These are phyloP conservation scores for Cyclotella atomus DNA, from an alignment of 108 stramenopile species.

Conservation along the genomic window DNA sequence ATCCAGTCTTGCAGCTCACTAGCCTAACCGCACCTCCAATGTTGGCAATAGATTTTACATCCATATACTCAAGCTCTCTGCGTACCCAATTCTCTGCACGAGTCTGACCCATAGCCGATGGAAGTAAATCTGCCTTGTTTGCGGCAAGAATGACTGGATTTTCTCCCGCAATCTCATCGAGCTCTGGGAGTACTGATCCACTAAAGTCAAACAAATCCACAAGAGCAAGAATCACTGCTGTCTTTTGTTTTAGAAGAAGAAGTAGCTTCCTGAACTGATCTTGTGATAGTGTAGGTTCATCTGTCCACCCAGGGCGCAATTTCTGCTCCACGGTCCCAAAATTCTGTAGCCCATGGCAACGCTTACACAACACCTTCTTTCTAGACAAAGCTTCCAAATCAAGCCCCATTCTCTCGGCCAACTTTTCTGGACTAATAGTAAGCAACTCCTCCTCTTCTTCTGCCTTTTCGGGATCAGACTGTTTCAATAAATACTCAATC, in stretches of 20 bases:
- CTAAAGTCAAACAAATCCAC: conserved; percentile 92
- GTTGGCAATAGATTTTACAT: conserved; percentile 84
- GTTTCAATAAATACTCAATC: conserved; percentile 80
- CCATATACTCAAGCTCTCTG: conserved; percentile 85
- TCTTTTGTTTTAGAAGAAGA: conserved; percentile 68
- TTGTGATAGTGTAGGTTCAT: conserved; percentile 84
- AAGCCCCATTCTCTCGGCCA: conserved; percentile 74
- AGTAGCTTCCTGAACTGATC: conserved; percentile 80
- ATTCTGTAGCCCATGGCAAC: conserved; percentile 85
- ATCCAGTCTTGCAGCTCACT: conserved; percentile 87
- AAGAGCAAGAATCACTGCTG: conserved; percentile 82
- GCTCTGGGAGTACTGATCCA: conserved; percentile 84
- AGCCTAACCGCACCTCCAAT: conserved; percentile 86
- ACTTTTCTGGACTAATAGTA: conserved; percentile 64
- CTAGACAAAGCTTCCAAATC: conserved; percentile 66
- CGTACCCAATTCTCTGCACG: conserved; percentile 90
- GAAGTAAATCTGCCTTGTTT: conserved; percentile 89
- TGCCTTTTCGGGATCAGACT: conserved; percentile 37
- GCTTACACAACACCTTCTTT: conserved; percentile 86
- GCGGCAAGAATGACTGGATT: conserved; percentile 91
- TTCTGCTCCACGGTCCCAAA: conserved; percentile 79
- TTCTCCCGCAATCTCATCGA: conserved; percentile 90
- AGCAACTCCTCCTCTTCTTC: conserved; percentile 28
- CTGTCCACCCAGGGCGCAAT: conserved; percentile 86
- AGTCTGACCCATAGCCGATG: conserved; percentile 78